Conservation (phyloP, 1,139 yeast species). For the Yamadazyma sp. region DNA sequence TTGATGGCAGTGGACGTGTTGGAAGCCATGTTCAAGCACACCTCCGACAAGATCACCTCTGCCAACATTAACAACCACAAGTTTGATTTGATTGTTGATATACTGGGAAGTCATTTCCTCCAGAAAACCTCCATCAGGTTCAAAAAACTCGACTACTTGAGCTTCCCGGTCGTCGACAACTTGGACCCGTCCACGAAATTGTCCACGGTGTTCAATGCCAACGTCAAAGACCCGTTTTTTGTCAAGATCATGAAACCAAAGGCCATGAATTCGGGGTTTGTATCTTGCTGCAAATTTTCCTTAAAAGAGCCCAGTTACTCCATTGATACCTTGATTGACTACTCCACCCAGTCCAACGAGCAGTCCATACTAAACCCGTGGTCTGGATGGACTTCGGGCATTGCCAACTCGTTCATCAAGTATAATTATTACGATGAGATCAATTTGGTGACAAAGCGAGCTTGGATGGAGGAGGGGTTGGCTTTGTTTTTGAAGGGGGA, state of each 20-base stretch:
- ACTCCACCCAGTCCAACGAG: slow-evolving; percentile 18
- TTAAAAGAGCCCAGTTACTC: slow-evolving; percentile 34
- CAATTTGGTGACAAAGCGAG: slow-evolving; percentile 23
- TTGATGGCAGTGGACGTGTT: slow-evolving; percentile 42
- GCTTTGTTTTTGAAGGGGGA: slow-evolving; percentile 25
- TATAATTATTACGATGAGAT: slow-evolving; percentile 41
- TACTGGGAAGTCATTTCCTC: slow-evolving; percentile 41
- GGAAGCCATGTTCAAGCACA: slow-evolving; percentile 30
- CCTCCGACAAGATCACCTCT: slow-evolving; percentile 20
- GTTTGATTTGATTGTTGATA: slow-evolving; percentile 41
- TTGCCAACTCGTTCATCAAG: slow-evolving; percentile 31
- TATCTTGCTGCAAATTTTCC: slow-evolving; percentile 39
- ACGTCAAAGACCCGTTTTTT: slow-evolving; percentile 34
- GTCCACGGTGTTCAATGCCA: slow-evolving; percentile 27
- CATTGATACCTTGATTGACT: slow-evolving; percentile 29
- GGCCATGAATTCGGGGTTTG: slow-evolving; percentile 27
- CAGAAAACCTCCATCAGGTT: slow-evolving; percentile 31
- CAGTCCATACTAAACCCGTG: slow-evolving; percentile 30
- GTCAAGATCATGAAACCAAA: slow-evolving; percentile 42
- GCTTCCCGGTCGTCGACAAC: slow-evolving; percentile 32
- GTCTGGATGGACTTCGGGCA: slow-evolving; percentile 32
- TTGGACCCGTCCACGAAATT: slow-evolving; percentile 19
- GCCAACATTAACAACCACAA: slow-evolving; percentile 28
- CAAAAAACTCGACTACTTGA: slow-evolving; percentile 29
- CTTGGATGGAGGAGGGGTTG: slow-evolving; percentile 39